Evolutionary conservation across 768 basidiomycete species (phyloP).

Genomic region (Phylloporus arenicola): DNA sequence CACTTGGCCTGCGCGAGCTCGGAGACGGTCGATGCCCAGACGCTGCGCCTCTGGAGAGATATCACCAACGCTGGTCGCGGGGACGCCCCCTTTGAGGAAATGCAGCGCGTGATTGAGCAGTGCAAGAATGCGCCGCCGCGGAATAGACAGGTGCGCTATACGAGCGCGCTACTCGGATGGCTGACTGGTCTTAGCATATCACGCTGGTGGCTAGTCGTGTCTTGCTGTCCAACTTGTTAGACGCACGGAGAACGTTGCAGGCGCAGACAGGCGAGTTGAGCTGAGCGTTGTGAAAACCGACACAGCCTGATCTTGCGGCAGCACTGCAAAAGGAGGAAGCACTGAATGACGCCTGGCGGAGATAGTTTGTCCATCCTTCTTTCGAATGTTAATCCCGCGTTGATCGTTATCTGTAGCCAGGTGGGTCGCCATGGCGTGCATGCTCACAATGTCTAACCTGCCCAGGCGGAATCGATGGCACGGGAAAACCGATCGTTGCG

Average conservation of each 20-base stretch:
- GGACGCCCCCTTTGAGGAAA: constrained; percentile 2
- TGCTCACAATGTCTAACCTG: background rate
- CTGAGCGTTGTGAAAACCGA: too few relatives aligned
- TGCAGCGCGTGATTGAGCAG: background rate
- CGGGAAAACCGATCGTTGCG: background rate
- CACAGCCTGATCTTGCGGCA: background rate
- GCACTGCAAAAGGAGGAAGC: background rate
- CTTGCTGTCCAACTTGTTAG: background rate
- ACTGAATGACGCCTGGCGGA: background rate
- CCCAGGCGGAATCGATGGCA: background rate
- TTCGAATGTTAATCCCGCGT: background rate
- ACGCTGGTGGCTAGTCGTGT: background rate
- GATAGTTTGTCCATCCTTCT: background rate
- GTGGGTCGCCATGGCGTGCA: background rate
- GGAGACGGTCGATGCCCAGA: background rate
- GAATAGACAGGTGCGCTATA: background rate
- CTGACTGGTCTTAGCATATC: background rate
- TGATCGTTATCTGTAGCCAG: background rate
- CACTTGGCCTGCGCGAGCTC: background rate
- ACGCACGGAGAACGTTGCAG: background rate
- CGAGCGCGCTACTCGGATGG: background rate
- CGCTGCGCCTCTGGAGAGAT: background rate
- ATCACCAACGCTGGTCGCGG: background rate
- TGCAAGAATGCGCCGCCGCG: background rate
- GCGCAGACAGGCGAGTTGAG: background rate